Conservation (phyloP, 108 stramenopile species). For the Discostella pseudostelligera region DNA sequence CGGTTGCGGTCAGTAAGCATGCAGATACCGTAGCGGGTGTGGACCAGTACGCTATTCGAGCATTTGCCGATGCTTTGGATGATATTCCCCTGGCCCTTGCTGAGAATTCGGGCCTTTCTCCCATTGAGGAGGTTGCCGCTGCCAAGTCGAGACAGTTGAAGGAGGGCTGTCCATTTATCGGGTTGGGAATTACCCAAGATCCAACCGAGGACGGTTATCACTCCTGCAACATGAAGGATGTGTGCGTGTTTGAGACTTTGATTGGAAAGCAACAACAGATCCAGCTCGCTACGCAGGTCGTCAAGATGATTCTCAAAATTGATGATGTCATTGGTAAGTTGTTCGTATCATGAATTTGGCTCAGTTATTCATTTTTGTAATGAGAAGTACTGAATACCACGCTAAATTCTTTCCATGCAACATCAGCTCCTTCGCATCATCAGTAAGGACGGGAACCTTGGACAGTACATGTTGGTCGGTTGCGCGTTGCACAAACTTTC, state of each 20-base stretch:
- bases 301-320: constrained; percentile 99
- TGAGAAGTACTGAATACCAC: no score
- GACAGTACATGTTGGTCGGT: no score
- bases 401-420: not conserved
- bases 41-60: constrained; percentile 99
- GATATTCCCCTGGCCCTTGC: constrained; percentile 99
- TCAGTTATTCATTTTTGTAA: no score
- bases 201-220: constrained; percentile 65
- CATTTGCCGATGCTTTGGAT: constrained; percentile 98
- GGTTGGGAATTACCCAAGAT: constrained; percentile 85
- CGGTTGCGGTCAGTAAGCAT: constrained; percentile 86
- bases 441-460: not conserved
- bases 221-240: constrained; percentile 88
- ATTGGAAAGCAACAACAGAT: constrained; percentile 99
- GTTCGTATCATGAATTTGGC: not conserved
- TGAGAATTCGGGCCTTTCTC: constrained; percentile 95
- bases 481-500: no score
- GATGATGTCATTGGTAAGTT: constrained; percentile 90
- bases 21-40: constrained; percentile 94
- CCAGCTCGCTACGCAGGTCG: constrained; percentile 98
- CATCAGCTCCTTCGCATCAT: constrained; percentile 4
- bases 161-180: constrained; percentile 86
- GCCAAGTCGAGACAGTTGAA: constrained; percentile 93
- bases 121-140: constrained; percentile 96
- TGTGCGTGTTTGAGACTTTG: constrained; percentile 98